phyloP scores from a whole-genome alignment of 164 flowering plant species.

The Tetrastigma voinierianum region DNA sequence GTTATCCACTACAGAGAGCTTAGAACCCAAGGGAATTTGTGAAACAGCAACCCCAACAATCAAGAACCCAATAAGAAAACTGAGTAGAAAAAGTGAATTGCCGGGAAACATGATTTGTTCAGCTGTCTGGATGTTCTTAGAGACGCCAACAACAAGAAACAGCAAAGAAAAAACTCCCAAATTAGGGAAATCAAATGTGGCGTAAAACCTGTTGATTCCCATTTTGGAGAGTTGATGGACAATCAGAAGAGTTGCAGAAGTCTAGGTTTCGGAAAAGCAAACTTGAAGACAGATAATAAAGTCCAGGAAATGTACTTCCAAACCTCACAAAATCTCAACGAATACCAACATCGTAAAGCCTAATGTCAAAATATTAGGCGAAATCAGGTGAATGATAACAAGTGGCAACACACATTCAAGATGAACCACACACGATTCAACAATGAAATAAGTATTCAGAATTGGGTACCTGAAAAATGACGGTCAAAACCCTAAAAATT shows the following conservation, averaged over 20 bases:
- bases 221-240: background rate
- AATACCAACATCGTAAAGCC: background rate
- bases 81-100: constrained; percentile 12
- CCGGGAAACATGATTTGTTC: constrained; percentile 2
- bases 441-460: background rate
- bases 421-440: constrained; percentile 1
- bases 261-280: background rate
- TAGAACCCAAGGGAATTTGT: constrained; percentile 57
- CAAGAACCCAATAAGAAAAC: constrained; percentile 22
- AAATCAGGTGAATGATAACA: constrained; percentile 2
- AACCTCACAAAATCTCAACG: background rate
- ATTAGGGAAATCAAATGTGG: background rate
- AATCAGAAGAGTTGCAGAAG: background rate
- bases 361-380: constrained; percentile 14
- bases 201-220: background rate
- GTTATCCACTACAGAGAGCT: constrained; percentile 39
- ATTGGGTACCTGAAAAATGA: constrained; percentile 19
- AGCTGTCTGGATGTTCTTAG: constrained; percentile 19
- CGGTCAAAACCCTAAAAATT: constrained; percentile 19
- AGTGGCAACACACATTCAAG: constrained; percentile 3
- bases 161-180: background rate
- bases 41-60: constrained; percentile 31
- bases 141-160: constrained; percentile 1
- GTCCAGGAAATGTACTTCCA: background rate
- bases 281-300: background rate